Base-by-base conservation (phyloP, 2,329 filamentous ascomycete species). In the Claviceps sp. region DNA sequence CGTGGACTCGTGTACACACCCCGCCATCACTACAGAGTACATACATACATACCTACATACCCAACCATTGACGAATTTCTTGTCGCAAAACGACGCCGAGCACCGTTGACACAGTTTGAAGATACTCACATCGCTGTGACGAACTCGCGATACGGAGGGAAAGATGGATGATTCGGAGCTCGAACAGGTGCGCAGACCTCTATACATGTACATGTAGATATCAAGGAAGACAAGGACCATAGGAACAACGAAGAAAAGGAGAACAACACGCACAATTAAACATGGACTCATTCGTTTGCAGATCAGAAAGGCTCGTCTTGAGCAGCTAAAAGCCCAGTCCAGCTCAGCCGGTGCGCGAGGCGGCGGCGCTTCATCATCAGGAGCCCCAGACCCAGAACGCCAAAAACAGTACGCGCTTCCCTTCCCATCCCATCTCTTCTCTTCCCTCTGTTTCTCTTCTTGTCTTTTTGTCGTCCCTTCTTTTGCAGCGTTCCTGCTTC, bases 301-400 rank as follows among this genome's bases (percentile, higher is more conserved):
- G 85, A 96, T 97, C 65, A 78, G 91, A 66, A 86, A 88, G 69
- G 91, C 91, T 62, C 88, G 93, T 56, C 83, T 96, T 51, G 87
- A 91, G 70, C 90, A 98, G 73, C 84, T 97, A 59, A 93, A 94
- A 70, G 78, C 89, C 61, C 75, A 86, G 69, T 71, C 77, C 57
- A 74, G 73, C 55, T 76, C 69, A 51, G 69, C 69, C 50, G 69
- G 70, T 4, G 18, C 11, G 8, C 70, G 72, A 55, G 70, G 71
- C 54, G 67, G 72, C 50, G 46, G 45, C 22, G 67, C 72, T 48
- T 47, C 49, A 18, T 41, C 58, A 4, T 56, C 58, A 41, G 69
- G 70, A 55, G 74, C 67, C 50, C 68, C 71, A 49, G 71, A 73
- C 56, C 73, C 79, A 54, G 79, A 86, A 56, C 81, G 87, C 52